These are phyloP conservation scores for Sclerotiophoma versabilis DNA, from an alignment of 2,329 filamentous ascomycete genomes.

Conservation along the genomic window DNA sequence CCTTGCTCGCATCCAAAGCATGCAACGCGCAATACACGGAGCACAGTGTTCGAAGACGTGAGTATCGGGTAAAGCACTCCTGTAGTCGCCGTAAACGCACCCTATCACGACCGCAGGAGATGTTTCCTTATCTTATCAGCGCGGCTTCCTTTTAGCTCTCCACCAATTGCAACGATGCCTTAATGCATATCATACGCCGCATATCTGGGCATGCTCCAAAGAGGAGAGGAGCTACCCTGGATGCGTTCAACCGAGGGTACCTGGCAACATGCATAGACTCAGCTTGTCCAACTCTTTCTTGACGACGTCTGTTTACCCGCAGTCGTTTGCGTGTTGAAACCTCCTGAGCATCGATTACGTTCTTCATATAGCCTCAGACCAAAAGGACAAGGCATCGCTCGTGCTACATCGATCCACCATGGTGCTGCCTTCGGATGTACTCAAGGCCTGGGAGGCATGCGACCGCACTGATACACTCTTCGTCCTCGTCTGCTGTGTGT, in stretches of 20 bases:
- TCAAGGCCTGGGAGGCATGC: slow-evolving; percentile 59
- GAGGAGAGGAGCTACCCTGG: slow-evolving; percentile 7
- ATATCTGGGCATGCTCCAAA: slow-evolving; percentile 23
- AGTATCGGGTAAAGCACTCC: background rate
- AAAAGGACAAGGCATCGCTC: too few species aligned
- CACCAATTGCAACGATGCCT: slow-evolving; percentile 19
- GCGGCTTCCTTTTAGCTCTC: background rate
- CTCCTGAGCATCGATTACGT: too few species aligned
- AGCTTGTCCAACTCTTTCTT: background rate
- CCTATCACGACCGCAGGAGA: background rate
- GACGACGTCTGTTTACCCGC: background rate
- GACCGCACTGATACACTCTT: slow-evolving; percentile 61
- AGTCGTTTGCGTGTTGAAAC: background rate
- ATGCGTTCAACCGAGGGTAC: slow-evolving; percentile 13
- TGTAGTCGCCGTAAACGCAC: background rate
- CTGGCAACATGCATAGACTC: slow-evolving; percentile 3
- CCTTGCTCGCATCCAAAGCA: background rate
- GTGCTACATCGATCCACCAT: too few species aligned
- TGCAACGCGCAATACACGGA: background rate
- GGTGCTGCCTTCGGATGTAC: slow-evolving; percentile 36
- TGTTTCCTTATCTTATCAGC: slow-evolving; percentile 28
- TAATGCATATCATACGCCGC: slow-evolving; percentile 31
- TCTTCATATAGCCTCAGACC: too few species aligned
- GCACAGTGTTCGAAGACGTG: background rate
- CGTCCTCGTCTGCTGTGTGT: slow-evolving; percentile 59